Percentiles rank a stretch among this genome's conserved stretches.
Evolutionary conservation across 768 basidiomycete genomes (phyloP).

Genomic region (Pulveroboletus frians): DNA sequence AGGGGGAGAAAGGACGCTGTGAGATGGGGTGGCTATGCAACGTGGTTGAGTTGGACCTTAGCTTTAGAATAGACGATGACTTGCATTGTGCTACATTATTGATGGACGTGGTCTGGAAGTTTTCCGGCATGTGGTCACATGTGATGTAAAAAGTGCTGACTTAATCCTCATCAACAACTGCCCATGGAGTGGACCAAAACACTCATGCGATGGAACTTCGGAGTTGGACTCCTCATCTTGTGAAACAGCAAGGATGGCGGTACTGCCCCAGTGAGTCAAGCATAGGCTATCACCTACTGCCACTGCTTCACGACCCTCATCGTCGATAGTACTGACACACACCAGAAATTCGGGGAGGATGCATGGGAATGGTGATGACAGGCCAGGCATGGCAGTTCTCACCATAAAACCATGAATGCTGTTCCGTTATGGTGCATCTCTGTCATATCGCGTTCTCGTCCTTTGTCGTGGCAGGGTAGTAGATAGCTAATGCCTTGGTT

Average conservation of each 20-base stretch:
- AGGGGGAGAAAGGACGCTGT: slow-evolving; percentile 38
- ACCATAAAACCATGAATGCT: no score
- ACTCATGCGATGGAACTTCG: slow-evolving; percentile 54
- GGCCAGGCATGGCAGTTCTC: no score
- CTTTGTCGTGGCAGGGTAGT: no score
- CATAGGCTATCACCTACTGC: not conserved
- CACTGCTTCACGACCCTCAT: not conserved
- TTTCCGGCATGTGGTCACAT: slow-evolving; percentile 41
- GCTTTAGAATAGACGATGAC: no score
- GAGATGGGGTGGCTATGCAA: slow-evolving; percentile 43
- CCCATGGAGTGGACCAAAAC: slow-evolving; percentile 35
- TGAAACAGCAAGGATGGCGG: slow-evolving; percentile 54
- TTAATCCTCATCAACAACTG: no score
- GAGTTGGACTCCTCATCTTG: slow-evolving; percentile 50
- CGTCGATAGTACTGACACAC: no score
- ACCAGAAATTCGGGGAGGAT: no score
- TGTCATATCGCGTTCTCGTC: no score
- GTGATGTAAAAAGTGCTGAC: slow-evolving; percentile 60
- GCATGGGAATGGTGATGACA: no score
- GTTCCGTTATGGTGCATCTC: no score
- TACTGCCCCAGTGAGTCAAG: slow-evolving; percentile 49
- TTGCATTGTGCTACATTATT: no score
- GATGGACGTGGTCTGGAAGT: slow-evolving; percentile 43
- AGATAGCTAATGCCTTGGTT: no score
- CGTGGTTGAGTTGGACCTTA: slow-evolving; percentile 7